Percentiles rank a stretch among this genome's conserved stretches.
Evolutionary conservation across 1,139 yeast genomes (phyloP).

Genomic region (Pichia sp.): DNA sequence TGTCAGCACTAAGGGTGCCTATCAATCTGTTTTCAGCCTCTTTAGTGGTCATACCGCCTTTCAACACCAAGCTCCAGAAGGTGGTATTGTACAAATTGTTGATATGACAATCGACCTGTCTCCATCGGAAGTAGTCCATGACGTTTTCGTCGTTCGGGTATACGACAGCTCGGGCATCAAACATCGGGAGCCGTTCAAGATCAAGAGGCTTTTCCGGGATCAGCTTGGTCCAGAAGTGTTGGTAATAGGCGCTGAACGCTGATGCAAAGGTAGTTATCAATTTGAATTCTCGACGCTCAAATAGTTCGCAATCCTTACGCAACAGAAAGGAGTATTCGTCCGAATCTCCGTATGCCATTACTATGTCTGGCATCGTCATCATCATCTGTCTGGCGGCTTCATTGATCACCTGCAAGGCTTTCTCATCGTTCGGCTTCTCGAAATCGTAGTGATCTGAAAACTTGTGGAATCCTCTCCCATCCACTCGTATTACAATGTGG

Average conservation of each 20-base stretch:
- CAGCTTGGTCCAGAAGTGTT: conserved; percentile 56
- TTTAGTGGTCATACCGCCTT: conserved; percentile 66
- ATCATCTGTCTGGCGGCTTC: conserved; percentile 67
- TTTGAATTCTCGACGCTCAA: conserved; percentile 79
- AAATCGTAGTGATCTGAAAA: conserved; percentile 71
- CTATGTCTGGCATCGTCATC: conserved; percentile 61
- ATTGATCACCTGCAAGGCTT: conserved; percentile 79
- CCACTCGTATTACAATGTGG: conserved; percentile 78
- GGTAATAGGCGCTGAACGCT: conserved; percentile 73
- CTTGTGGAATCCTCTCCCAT: conserved; percentile 91
- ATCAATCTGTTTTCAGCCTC: conserved; percentile 72
- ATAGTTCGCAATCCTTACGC: conserved; percentile 55
- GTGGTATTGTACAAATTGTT: conserved; percentile 89
- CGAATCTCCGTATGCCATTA: conserved; percentile 88
- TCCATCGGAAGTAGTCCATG: conserved; percentile 85
- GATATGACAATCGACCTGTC: conserved; percentile 96
- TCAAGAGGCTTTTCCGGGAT: conserved; percentile 41
- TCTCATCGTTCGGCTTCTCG: conserved; percentile 78
- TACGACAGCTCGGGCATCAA: conserved; percentile 85
- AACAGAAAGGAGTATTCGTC: conserved; percentile 89
- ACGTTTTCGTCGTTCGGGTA: conserved; percentile 64
- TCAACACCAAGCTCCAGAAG: conserved; percentile 78
- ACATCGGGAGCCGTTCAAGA: conserved; percentile 59
- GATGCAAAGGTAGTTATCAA: conserved; percentile 78
- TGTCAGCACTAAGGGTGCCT: conserved; percentile 78